These are phyloP conservation scores for Leccinum pellstonianum DNA, from an alignment of 768 basidiomycete species.

Conservation along the genomic window DNA sequence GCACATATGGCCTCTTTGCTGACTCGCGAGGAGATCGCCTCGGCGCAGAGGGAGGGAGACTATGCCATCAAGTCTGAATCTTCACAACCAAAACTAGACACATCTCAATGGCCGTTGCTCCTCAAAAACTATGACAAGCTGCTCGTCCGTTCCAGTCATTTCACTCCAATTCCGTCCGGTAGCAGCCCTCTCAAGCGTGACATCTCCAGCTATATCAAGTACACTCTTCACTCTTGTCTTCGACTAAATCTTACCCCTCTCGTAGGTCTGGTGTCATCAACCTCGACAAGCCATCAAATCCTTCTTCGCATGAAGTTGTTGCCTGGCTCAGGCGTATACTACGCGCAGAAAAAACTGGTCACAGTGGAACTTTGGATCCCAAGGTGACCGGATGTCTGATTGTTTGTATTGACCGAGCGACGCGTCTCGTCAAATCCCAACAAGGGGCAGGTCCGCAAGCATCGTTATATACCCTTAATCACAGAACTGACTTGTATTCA, in stretches of 20 bases:
- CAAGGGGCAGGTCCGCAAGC: slow-evolving; percentile 85
- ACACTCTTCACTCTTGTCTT: slow-evolving; percentile 1
- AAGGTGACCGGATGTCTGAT: slow-evolving; percentile 99
- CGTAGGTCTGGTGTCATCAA: slow-evolving; percentile 97
- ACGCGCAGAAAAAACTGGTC: slow-evolving; percentile 96
- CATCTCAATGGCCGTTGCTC: slow-evolving; percentile 95
- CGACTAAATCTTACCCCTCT: slow-evolving; percentile 4
- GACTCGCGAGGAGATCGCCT: slow-evolving; percentile 66
- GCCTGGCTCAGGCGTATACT: slow-evolving; percentile 98
- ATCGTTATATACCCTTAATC: not conserved
- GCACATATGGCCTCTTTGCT: slow-evolving; percentile 34
- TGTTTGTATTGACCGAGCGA: slow-evolving; percentile 98
- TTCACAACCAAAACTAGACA: slow-evolving; percentile 76
- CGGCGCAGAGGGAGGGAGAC: slow-evolving; percentile 72
- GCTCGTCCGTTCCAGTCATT: slow-evolving; percentile 91
- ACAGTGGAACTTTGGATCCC: slow-evolving; percentile 97
- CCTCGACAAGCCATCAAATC: slow-evolving; percentile 98
- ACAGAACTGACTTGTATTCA: slow-evolving; percentile 25
- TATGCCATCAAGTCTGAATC: slow-evolving; percentile 81
- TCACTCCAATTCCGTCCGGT: slow-evolving; percentile 94
- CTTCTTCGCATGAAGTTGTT: slow-evolving; percentile 98
- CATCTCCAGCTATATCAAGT: slow-evolving; percentile 89
- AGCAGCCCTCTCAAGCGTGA: slow-evolving; percentile 95
- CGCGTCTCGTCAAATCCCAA: slow-evolving; percentile 95
- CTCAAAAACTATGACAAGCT: slow-evolving; percentile 99